phyloP scores from a whole-genome alignment of 441 rosid genomes.

The Lepidium campestre region DNA sequence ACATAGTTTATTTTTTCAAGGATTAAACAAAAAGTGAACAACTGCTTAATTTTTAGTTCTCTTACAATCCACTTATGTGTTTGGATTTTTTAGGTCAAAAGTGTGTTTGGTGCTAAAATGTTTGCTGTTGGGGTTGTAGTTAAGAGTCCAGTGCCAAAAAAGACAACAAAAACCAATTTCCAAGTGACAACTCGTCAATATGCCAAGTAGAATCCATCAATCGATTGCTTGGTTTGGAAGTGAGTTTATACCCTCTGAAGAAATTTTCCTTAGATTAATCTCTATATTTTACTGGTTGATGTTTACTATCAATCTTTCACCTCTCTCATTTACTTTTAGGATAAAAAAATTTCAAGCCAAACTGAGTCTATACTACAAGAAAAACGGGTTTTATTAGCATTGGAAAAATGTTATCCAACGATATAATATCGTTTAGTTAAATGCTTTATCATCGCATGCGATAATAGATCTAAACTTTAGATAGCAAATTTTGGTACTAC shows the following conservation, averaged over 20 bases:
- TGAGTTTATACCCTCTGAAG: constrained; percentile 34
- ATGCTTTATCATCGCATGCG: no score
- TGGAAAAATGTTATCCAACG: no score
- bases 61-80: constrained; percentile 2
- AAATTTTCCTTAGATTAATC: neutral
- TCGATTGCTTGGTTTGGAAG: constrained; percentile 99
- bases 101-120: constrained; percentile 99
- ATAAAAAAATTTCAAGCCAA: constrained; percentile 95
- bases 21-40: neutral
- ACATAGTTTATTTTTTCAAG: no score
- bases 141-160: constrained; percentile 96
- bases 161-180: constrained; percentile 97
- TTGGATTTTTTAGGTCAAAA: constrained; percentile 67
- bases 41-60: no score
- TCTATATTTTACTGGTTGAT: neutral
- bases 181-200: constrained; percentile 95
- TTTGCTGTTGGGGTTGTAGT: constrained; percentile 96
- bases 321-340: constrained; percentile 36
- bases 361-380: constrained; percentile 97
- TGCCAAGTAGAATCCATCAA: constrained; percentile 94
- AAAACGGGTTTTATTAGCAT: no score
- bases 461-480: no score
- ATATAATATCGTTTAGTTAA: no score
- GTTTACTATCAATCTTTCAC: neutral
- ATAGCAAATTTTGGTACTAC: no score